These are phyloP conservation scores for Paramecium pentaurelia DNA, from an alignment of 73 alveolate genomes.

Conservation along the genomic window DNA sequence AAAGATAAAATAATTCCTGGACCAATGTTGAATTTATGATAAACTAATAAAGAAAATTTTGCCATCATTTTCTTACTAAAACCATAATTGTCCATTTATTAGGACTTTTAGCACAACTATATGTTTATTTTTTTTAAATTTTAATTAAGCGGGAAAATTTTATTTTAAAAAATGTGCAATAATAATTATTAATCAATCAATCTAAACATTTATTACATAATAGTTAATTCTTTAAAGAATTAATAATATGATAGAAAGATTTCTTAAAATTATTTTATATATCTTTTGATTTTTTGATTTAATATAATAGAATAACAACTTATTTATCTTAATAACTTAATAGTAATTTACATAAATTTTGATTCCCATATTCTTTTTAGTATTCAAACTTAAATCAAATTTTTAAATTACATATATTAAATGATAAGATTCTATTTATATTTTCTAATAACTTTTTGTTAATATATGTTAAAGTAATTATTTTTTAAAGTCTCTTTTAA, in stretches of 20 bases:
- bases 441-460: too few species aligned
- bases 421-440: too few species aligned
- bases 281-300: background rate
- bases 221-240: background rate
- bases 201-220: background rate
- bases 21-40: background rate
- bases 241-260: background rate
- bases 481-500: background rate
- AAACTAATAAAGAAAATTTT: background rate
- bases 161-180: background rate
- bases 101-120: background rate
- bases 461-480: background rate
- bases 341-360: too few species aligned
- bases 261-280: background rate
- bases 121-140: background rate
- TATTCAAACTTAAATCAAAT: too few species aligned
- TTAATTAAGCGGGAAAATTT: background rate
- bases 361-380: too few species aligned
- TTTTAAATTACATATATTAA: too few species aligned
- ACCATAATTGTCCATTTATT: background rate
- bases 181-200: background rate
- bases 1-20: background rate
- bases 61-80: background rate
- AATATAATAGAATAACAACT: background rate
- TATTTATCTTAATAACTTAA: background rate